Conservation (phyloP, 192 early-diverging fungal genomes). For the Glomus cerebriforme region DNA sequence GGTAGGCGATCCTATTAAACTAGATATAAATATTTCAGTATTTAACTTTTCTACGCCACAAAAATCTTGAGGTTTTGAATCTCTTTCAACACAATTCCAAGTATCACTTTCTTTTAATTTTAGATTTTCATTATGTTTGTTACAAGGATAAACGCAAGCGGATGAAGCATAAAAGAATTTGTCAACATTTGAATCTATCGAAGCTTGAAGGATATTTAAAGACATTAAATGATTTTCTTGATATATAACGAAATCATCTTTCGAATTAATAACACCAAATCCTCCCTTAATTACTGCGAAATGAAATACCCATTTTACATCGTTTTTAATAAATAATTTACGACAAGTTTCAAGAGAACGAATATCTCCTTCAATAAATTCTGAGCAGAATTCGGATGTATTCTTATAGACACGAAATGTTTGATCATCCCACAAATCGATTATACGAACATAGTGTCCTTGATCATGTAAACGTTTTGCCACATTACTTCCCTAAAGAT, state of each 20-base stretch:
- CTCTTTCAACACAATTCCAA: background rate
- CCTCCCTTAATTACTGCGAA: background rate
- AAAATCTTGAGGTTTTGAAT: background rate
- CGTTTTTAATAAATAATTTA: background rate
- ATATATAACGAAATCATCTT: background rate
- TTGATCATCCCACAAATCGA: background rate
- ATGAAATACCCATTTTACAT: background rate
- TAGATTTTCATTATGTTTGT: background rate
- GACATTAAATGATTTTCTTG: background rate
- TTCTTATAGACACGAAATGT: background rate
- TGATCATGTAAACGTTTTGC: background rate
- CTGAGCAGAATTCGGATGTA: background rate
- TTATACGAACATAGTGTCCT: background rate
- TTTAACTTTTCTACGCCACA: background rate
- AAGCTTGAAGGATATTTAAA: background rate
- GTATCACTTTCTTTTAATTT: background rate
- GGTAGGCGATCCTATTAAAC: background rate
- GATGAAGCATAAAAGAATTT: constrained; percentile 7
- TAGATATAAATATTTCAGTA: background rate
- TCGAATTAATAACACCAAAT: background rate
- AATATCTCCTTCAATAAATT: background rate
- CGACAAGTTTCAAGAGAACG: background rate
- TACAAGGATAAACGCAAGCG: background rate
- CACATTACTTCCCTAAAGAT: background rate
- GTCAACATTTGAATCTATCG: background rate